Conservation (phyloP, 306 rosid species). For the Rosa rugosa region DNA sequence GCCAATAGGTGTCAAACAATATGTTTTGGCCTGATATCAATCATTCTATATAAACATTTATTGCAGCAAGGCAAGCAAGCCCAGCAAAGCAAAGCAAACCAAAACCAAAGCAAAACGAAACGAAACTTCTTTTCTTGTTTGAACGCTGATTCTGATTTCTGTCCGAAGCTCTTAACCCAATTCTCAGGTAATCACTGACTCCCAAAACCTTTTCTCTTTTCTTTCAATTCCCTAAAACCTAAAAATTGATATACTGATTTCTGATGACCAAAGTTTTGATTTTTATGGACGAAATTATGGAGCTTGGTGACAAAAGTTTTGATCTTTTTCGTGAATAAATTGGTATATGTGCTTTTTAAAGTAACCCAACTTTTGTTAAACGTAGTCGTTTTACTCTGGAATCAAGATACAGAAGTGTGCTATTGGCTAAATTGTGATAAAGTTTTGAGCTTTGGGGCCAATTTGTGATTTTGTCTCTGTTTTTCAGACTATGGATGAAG, state of each 20-base stretch:
- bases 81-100: neutral
- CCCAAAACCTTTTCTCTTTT: neutral
- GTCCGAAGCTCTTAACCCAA: neutral
- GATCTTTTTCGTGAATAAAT: neutral
- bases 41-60: neutral
- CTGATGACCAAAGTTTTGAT: no score
- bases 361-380: slow-evolving; percentile 8
- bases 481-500: slow-evolving; percentile 31
- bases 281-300: neutral
- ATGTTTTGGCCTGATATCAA: neutral
- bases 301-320: neutral
- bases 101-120: neutral
- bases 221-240: neutral
- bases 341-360: neutral
- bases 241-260: neutral
- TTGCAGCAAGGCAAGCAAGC: neutral
- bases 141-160: neutral
- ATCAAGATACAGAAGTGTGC: neutral
- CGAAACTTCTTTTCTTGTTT: neutral
- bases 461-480: slow-evolving; percentile 14
- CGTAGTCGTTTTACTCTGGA: neutral
- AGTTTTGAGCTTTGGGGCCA: neutral
- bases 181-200: neutral
- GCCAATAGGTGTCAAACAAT: neutral
- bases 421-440: neutral